These are phyloP conservation scores for Musa troglodytarum DNA, from an alignment of 176 grass and related monocot species.

Conservation along the genomic window DNA sequence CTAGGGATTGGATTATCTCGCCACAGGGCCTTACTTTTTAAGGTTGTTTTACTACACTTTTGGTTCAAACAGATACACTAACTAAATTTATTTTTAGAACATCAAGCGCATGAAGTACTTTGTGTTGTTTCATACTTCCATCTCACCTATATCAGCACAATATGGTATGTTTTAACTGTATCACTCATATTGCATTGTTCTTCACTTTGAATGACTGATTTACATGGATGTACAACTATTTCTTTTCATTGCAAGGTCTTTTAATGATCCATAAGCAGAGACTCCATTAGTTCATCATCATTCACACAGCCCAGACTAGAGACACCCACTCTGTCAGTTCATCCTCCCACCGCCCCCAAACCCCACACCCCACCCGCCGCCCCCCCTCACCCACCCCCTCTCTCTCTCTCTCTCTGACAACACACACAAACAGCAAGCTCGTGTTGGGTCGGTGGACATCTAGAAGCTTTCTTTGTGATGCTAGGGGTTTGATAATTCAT, in stretches of 20 bases:
- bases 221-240: not conserved
- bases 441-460: too few relatives aligned
- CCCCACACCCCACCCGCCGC: too few relatives aligned
- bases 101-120: not conserved
- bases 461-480: too few relatives aligned
- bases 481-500: too few relatives aligned
- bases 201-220: not conserved
- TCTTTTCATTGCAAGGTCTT: not conserved
- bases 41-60: constrained; percentile 41
- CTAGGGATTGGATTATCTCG: constrained; percentile 67
- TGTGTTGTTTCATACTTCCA: not conserved
- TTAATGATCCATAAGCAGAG: not conserved
- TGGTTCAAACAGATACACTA: not conserved
- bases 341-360: too few relatives aligned
- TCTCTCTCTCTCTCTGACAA: too few relatives aligned
- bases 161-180: not conserved
- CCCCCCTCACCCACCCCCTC: too few relatives aligned
- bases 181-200: not conserved
- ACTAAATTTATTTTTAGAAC: not conserved
- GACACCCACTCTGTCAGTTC: too few relatives aligned
- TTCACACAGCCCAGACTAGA: too few relatives aligned
- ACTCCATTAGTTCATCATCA: not conserved
- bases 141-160: not conserved
- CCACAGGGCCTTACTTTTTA: constrained; percentile 88
- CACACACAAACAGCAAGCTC: too few relatives aligned